Base-by-base conservation (phyloP, 1,284 basidiomycete species). In the Schizopora paradoxa region DNA sequence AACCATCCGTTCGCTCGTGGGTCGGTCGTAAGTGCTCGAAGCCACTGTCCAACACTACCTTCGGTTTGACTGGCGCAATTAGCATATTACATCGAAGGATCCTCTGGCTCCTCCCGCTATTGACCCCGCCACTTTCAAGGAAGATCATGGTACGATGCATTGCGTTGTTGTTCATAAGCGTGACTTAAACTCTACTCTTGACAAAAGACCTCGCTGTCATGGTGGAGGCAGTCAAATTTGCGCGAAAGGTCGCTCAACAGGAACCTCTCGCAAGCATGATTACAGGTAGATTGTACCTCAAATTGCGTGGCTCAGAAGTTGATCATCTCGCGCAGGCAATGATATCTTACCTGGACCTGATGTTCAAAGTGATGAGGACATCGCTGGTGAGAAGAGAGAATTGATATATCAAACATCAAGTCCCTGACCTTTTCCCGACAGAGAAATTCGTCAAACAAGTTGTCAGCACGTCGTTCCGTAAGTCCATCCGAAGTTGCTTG, bases 91-190 rank as follows among this genome's bases (percentile, higher is more conserved):
- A 28, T 60, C 61, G 5, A 56, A 47, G 13, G 57, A 66, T 46
- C 56, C 62, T 2, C 61, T 63, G 23, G 57, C 54, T 14, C 38
- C 52, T 2, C 66, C 68, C 0, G 11, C 31, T 1, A 65, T 69
- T 44, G 65, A 69, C 37, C 61, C 66, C 3, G 58, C 58, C 3
- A 67, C 67, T 52, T 58, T 64, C n/a, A 45, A 46, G 13, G 42
- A 50, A 18, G 33, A 42, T 11, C 34, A 51, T 25, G 53, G 53
- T 54, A 25, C 29, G 40, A 6, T 7, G n/a, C 27, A 11, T 27
- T 23, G 1, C n/a, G n/a, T n/a, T n/a, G 21, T 39, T 4, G 6
- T 22, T 8, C 14, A 22, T 11, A 14, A 40, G 16, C 6, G 28
- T 8, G 6, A 13, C 33, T 35, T 35, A n/a, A 3, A 61, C n/a